phyloP scores from a whole-genome alignment of 331 rosid species.

The Stylosanthes scabra region DNA sequence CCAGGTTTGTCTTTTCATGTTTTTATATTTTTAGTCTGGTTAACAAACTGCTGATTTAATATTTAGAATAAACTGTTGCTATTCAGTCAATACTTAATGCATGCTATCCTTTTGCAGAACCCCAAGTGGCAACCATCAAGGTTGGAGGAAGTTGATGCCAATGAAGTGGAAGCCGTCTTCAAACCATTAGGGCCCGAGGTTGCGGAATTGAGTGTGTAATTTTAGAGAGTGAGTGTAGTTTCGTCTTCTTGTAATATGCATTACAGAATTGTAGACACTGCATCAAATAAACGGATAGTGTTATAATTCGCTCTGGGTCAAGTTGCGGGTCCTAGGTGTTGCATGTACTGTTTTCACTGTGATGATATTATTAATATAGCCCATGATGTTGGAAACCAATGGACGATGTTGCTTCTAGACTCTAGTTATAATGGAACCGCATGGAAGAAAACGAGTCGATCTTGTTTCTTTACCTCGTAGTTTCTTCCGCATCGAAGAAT shows the following conservation, averaged over 20 bases:
- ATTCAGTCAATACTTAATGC: slow-evolving; percentile 3
- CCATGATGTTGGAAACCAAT: slow-evolving; percentile 32
- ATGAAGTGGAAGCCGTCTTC: slow-evolving; percentile 69
- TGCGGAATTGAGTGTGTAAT: slow-evolving; percentile 62
- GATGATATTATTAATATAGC: slow-evolving; percentile 6
- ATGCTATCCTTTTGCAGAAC: slow-evolving; percentile 58
- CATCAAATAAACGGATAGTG: slow-evolving; percentile 43
- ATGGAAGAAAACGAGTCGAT: slow-evolving; percentile 18
- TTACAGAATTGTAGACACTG: slow-evolving; percentile 24
- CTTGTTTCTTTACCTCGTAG: background rate
- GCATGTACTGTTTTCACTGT: slow-evolving; percentile 27
- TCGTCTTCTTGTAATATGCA: slow-evolving; percentile 32
- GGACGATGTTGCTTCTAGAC: slow-evolving; percentile 21
- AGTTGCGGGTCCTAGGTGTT: background rate
- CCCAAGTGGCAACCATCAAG: slow-evolving; percentile 86
- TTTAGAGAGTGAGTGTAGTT: slow-evolving; percentile 15
- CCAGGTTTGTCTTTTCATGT: slow-evolving; percentile 64
- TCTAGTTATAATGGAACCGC: slow-evolving; percentile 4
- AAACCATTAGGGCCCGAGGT: slow-evolving; percentile 62
- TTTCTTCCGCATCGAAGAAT: background rate
- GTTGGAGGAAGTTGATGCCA: slow-evolving; percentile 68
- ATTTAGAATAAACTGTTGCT: slow-evolving; percentile 5
- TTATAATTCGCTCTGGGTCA: slow-evolving; percentile 1
- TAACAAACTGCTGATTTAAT: slow-evolving; percentile 14
- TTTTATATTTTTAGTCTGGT: slow-evolving; percentile 11